Evolutionary conservation across 148 eudicot genomes (phyloP).

Genomic region (Rhododendron ovatum): DNA sequence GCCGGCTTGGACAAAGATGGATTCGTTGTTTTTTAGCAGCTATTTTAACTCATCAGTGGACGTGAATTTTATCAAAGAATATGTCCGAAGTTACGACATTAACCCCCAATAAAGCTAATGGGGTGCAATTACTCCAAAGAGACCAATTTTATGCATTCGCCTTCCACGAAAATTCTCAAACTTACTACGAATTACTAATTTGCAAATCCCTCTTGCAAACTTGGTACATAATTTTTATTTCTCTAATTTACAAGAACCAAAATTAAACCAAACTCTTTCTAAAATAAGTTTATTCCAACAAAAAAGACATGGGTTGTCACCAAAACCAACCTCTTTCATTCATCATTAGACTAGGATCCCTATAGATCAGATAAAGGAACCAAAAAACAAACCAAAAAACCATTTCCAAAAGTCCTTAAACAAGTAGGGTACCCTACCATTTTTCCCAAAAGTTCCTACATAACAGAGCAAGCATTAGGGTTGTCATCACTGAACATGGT

Average conservation of each 20-base stretch:
- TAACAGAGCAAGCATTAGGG: constrained; percentile 72
- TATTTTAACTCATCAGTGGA: not conserved
- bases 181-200: too few species aligned
- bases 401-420: not conserved
- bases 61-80: not conserved
- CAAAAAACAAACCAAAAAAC: not conserved
- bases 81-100: too few species aligned
- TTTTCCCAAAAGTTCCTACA: constrained; percentile 19
- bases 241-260: too few species aligned
- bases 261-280: too few species aligned
- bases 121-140: too few species aligned
- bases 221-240: too few species aligned
- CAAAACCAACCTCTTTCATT: not conserved
- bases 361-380: not conserved
- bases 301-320: not conserved
- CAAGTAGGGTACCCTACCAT: not conserved
- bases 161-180: too few species aligned
- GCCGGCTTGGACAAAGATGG: not conserved
- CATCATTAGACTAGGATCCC: not conserved
- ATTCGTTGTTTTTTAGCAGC: not conserved
- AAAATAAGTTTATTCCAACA: too few species aligned
- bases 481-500: constrained; percentile 83
- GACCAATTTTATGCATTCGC: too few species aligned
- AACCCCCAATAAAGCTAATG: too few species aligned
- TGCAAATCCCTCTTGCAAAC: too few species aligned